Percentiles rank a stretch among this genome's conserved stretches.
These are phyloP conservation scores for Chalciporus piperatus DNA, from an alignment of 768 basidiomycete genomes.

Conservation along the genomic window DNA sequence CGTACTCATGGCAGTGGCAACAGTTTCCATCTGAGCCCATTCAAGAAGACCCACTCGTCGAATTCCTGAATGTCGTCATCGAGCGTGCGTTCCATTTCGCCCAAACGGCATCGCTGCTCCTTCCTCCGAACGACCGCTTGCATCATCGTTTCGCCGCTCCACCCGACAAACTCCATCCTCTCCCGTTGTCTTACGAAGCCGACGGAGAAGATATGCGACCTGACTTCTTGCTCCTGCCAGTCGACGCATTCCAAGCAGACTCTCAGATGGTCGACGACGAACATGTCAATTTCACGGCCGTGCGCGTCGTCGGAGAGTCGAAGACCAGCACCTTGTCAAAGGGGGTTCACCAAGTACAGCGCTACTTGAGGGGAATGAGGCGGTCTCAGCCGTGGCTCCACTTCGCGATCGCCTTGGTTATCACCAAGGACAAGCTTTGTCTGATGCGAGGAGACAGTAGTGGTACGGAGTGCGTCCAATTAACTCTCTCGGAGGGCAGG, in stretches of 20 bases:
- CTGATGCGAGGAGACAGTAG: constrained; percentile 11
- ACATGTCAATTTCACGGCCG: constrained; percentile 7
- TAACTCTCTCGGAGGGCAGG: constrained; percentile 3
- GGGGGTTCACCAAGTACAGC: constrained; percentile 1
- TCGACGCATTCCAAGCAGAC: constrained; percentile 5
- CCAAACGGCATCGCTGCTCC: background rate
- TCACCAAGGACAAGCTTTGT: background rate
- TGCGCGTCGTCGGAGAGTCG: constrained; percentile 8
- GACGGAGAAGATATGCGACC: constrained; percentile 3
- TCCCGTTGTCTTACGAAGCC: constrained; percentile 6
- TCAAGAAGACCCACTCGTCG: constrained; percentile 2
- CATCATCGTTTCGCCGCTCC: constrained; percentile 5
- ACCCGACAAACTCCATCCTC: background rate
- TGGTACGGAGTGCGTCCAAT: constrained; percentile 6
- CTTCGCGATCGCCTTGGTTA: constrained; percentile 5
- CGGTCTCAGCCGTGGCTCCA: constrained; percentile 7
- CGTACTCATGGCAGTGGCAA: constrained; percentile 1
- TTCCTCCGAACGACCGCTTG: background rate
- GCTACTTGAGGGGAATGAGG: constrained; percentile 5
- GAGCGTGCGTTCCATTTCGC: background rate
- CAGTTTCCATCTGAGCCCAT: background rate
- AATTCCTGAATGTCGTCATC: constrained; percentile 1
- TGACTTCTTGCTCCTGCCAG: constrained; percentile 13
- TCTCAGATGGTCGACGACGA: background rate
- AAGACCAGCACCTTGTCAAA: background rate